These are phyloP conservation scores for Neopestalotiopsis sp. DNA, from an alignment of 2,329 filamentous ascomycete genomes.

Conservation along the genomic window DNA sequence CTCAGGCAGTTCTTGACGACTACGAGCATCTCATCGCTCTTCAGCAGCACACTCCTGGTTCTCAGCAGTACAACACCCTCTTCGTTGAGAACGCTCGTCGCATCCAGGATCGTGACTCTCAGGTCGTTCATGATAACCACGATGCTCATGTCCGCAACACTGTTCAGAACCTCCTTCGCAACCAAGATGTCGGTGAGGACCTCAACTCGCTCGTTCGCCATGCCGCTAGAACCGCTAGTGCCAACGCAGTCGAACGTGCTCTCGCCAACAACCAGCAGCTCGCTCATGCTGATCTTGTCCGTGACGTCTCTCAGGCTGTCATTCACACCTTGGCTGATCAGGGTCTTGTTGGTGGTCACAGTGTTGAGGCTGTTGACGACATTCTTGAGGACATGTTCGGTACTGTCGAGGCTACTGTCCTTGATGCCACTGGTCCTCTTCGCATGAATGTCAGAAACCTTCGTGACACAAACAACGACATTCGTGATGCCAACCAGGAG, in stretches of 20 bases:
- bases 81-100: constrained; percentile 39
- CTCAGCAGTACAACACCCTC: constrained; percentile 30
- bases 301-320: constrained; percentile 32
- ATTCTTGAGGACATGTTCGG: constrained; percentile 29
- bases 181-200: constrained; percentile 30
- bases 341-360: constrained; percentile 23
- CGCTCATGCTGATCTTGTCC: constrained; percentile 24
- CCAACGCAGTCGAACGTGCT: constrained; percentile 42
- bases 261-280: constrained; percentile 34
- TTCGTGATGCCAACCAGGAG: too few species aligned
- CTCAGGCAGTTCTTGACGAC: constrained; percentile 37
- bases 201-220: constrained; percentile 35
- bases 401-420: constrained; percentile 30
- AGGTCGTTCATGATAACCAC: constrained; percentile 27
- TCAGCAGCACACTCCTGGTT: constrained; percentile 29
- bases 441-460: too few species aligned
- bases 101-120: constrained; percentile 43
- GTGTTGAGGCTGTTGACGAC: too few species aligned
- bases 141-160: constrained; percentile 29
- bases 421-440: constrained; percentile 24
- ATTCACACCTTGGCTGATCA: constrained; percentile 46
- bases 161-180: constrained; percentile 30
- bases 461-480: too few species aligned
- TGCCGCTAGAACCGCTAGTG: constrained; percentile 24
- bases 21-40: constrained; percentile 37